These are phyloP conservation scores for Trypanosoma theileri DNA, from an alignment of 208 protist species.

Conservation along the genomic window DNA sequence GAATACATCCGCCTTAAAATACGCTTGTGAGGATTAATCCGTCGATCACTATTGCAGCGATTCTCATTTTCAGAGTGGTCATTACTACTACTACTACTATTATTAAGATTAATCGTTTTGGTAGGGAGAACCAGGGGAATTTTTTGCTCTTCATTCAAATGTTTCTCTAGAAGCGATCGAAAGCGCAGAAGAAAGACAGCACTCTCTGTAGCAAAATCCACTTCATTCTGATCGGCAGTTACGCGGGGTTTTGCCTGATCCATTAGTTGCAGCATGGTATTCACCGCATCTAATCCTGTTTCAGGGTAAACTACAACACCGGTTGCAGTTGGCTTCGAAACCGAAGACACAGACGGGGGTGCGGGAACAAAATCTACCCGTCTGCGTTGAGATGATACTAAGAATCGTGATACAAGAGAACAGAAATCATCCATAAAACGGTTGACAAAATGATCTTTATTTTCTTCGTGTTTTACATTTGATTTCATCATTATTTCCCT, in stretches of 20 bases:
- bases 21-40: not conserved
- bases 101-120: not conserved
- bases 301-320: not conserved
- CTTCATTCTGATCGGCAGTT: not conserved
- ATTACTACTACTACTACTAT: not conserved
- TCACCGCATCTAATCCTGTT: not conserved
- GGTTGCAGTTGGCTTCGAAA: not conserved
- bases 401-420: constrained; percentile 5
- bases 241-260: constrained; percentile 1
- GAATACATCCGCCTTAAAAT: not conserved
- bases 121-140: not conserved
- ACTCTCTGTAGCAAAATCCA: constrained; percentile 17
- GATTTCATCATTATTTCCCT: not conserved
- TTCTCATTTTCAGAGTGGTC: not conserved
- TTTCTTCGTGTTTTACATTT: not conserved
- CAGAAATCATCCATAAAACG: constrained; percentile 13
- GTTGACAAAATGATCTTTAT: constrained; percentile 1
- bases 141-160: not conserved
- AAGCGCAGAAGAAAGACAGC: constrained; percentile 11
- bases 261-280: not conserved
- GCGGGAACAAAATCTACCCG: not conserved
- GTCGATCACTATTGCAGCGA: not conserved
- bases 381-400: not conserved
- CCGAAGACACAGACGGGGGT: not conserved
- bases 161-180: not conserved